A percentile compares a stretch with the other conserved stretches of the same genome.
phyloP scores from a whole-genome alignment of 768 basidiomycete species.

The Mycena kentingensis region DNA sequence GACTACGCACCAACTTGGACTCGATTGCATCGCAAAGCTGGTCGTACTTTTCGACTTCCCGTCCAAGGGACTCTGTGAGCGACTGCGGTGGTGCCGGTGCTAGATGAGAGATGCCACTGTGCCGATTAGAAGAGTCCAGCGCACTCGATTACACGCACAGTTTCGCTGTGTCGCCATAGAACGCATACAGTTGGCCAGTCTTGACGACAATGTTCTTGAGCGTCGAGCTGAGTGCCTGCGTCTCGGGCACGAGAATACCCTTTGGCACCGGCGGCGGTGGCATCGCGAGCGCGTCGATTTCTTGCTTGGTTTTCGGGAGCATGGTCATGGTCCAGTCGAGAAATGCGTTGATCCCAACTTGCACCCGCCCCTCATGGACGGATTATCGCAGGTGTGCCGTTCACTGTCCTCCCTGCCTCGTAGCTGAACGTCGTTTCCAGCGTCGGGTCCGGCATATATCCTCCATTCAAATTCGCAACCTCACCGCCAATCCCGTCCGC shows the following conservation, averaged over 20 bases:
- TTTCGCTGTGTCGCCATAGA: constrained; percentile 64
- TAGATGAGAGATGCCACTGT: constrained; percentile 59
- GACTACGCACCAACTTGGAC: constrained; percentile 47
- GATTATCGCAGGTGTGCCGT: constrained; percentile 13
- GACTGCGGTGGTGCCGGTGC: constrained; percentile 65
- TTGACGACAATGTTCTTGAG: constrained; percentile 72
- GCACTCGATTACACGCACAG: constrained; percentile 48
- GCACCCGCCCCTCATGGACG: constrained; percentile 1
- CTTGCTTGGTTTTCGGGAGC: constrained; percentile 34
- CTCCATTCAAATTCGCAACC: constrained; percentile 73
- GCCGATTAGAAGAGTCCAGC: not conserved
- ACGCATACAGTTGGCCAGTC: constrained; percentile 70
- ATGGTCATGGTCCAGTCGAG: constrained; percentile 44
- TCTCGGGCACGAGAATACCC: constrained; percentile 64
- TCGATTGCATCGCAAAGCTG: constrained; percentile 80
- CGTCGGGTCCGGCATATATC: constrained; percentile 75
- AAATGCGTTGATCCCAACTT: not conserved
- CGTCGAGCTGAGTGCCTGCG: constrained; percentile 55
- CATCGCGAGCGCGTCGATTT: constrained; percentile 44
- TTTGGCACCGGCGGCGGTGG: constrained; percentile 54
- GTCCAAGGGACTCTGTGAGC: constrained; percentile 63
- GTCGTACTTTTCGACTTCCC: constrained; percentile 78
- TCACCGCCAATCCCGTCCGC: constrained; percentile 82
- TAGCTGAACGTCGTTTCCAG: constrained; percentile 40
- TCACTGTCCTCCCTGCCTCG: constrained; percentile 13